Conservation (phyloP, 768 basidiomycete species). For the Pulveroboletus sp. region DNA sequence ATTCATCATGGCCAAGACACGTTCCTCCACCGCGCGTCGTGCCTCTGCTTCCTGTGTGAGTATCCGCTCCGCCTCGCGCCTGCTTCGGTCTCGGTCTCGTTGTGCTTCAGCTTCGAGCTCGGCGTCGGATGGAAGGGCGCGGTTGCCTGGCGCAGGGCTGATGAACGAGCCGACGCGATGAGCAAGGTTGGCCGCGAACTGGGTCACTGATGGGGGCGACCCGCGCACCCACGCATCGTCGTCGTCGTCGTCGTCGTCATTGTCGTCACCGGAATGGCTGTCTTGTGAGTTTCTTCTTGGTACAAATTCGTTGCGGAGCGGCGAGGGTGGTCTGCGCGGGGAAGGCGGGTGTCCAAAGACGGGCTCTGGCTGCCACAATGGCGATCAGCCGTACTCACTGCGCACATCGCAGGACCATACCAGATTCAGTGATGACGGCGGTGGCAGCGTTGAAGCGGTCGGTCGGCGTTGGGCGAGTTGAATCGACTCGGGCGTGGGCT, state of each 20-base stretch:
- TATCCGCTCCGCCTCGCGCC: conserved; percentile 78
- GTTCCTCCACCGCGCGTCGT: conserved; percentile 65
- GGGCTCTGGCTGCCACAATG: conserved; percentile 39
- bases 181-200: conserved; percentile 72
- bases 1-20: conserved; percentile 73
- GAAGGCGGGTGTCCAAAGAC: conserved; percentile 37
- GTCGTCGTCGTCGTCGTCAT: conserved; percentile 38
- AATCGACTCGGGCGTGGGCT: conserved; percentile 15
- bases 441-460: conserved; percentile 36
- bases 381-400: conserved; percentile 9
- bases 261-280: conserved; percentile 44
- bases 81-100: conserved; percentile 69
- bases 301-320: conserved; percentile 62
- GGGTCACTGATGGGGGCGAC: conserved; percentile 67
- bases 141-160: conserved; percentile 44
- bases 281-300: conserved; percentile 49
- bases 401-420: conserved; percentile 21
- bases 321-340: conserved; percentile 59
- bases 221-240: conserved; percentile 34
- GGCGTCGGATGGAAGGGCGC: conserved; percentile 61
- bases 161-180: conserved; percentile 72
- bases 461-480: conserved; percentile 33
- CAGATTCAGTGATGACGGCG: conserved; percentile 40
- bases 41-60: conserved; percentile 70
- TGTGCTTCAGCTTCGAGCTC: conserved; percentile 82